phyloP scores from a whole-genome alignment of 2,329 filamentous ascomycete species.

The Ambrosiella xylebori region DNA sequence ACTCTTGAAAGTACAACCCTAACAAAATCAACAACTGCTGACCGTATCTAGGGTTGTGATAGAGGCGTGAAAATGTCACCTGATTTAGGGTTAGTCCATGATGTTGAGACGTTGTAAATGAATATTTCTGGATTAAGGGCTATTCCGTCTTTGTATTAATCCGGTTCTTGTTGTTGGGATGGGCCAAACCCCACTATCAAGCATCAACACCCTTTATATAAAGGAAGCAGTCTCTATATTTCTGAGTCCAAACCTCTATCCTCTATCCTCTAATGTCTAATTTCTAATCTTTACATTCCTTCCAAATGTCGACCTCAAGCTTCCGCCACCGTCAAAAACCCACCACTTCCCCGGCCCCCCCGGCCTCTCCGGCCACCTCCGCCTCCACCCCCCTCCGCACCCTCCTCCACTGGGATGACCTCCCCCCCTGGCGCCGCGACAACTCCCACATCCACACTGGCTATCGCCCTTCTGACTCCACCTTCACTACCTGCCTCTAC shows the following conservation, averaged over 20 bases:
- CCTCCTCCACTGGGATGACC: conserved; percentile 39
- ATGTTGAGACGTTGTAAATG: background rate
- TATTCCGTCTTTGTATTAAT: background rate
- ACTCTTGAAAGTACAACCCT: no score
- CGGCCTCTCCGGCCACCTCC: background rate
- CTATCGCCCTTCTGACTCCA: conserved; percentile 35
- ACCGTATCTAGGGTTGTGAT: no score
- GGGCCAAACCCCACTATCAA: background rate
- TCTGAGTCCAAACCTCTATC: no score
- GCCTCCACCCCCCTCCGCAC: conserved; percentile 19
- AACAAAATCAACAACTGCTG: no score
- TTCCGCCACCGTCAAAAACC: background rate
- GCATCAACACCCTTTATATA: background rate
- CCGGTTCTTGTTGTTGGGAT: background rate
- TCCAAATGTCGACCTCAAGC: background rate
- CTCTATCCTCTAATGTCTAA: no score
- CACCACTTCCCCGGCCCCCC: background rate
- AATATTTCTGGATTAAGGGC: background rate
- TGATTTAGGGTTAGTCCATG: no score
- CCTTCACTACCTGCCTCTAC: conserved; percentile 27
- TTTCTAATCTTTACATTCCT: background rate
- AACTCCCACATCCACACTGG: conserved; percentile 37
- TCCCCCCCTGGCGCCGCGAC: conserved; percentile 42
- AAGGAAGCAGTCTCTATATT: background rate
- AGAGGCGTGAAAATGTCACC: no score